A percentile compares a stretch with the other conserved stretches of the same genome.
These are phyloP conservation scores for Termitomyces sp. DNA, from an alignment of 768 basidiomycete genomes.

Conservation along the genomic window DNA sequence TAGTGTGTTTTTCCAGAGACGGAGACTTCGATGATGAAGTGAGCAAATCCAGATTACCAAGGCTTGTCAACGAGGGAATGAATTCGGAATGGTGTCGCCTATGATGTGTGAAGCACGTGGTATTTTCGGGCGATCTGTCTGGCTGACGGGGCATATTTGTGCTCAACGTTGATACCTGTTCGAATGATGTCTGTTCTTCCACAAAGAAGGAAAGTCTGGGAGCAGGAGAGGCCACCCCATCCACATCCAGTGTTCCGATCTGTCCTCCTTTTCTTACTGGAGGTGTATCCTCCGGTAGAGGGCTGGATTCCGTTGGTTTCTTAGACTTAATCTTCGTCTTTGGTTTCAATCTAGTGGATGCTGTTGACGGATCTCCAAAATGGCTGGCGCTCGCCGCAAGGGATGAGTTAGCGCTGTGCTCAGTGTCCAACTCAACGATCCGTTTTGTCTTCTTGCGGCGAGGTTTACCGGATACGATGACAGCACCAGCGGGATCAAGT, in stretches of 20 bases:
- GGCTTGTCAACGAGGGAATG: slow-evolving; percentile 18
- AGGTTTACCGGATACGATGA: slow-evolving; percentile 32
- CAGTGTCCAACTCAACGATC: slow-evolving; percentile 73
- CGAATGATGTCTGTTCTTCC: slow-evolving; percentile 6
- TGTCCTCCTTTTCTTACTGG: slow-evolving; percentile 14
- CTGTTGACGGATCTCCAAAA: slow-evolving; percentile 27
- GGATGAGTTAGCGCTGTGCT: slow-evolving; percentile 29
- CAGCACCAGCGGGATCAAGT: slow-evolving; percentile 28
- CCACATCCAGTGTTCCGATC: slow-evolving; percentile 14
- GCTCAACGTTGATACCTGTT: neutral
- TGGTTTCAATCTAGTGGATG: slow-evolving; percentile 15
- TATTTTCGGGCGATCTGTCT: slow-evolving; percentile 2
- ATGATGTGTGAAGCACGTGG: slow-evolving; percentile 33
- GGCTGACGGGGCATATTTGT: neutral
- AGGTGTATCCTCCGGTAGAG: neutral
- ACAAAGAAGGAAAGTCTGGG: neutral
- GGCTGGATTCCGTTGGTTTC: slow-evolving; percentile 12
- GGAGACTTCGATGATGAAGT: slow-evolving; percentile 5
- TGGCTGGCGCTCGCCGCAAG: slow-evolving; percentile 20
- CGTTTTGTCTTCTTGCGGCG: slow-evolving; percentile 64
- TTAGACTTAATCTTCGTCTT: slow-evolving; percentile 19
- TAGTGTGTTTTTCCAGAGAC: neutral
- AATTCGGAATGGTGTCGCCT: slow-evolving; percentile 48
- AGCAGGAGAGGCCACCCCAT: neutral
- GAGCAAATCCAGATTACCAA: slow-evolving; percentile 10